Conservation (phyloP, 768 basidiomycete genomes). For the Grammothele lineata region DNA sequence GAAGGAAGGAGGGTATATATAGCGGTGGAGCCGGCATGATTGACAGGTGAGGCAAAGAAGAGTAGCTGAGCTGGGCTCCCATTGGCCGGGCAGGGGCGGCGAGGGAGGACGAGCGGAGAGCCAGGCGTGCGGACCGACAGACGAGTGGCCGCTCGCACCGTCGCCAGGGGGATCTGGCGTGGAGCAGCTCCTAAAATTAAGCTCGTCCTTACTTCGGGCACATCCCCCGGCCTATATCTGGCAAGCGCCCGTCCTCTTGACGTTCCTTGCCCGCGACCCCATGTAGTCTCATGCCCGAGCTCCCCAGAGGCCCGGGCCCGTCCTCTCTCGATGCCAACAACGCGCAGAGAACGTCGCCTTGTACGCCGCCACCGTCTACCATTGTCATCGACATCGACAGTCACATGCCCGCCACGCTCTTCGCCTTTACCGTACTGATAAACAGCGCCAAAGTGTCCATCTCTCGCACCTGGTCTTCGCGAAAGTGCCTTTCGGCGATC, state of each 20-base stretch:
- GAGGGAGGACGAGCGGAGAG: neutral
- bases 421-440: constrained; percentile 68
- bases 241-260: no score
- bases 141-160: constrained; percentile 7
- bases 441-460: constrained; percentile 80
- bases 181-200: neutral
- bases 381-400: no score
- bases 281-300: no score
- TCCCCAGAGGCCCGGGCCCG: no score
- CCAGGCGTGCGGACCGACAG: no score
- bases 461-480: constrained; percentile 63
- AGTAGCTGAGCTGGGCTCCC: neutral
- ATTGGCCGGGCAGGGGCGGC: no score
- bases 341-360: neutral
- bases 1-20: constrained; percentile 22
- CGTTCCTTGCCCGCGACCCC: no score
- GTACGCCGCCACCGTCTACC: no score
- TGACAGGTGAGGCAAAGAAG: constrained; percentile 10
- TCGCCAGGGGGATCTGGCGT: constrained; percentile 7
- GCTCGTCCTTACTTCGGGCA: no score
- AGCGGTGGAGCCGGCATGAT: constrained; percentile 1
- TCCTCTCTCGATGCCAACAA: neutral
- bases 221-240: no score
- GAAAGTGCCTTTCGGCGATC: constrained; percentile 72
- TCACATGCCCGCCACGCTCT: constrained; percentile 12